Evolutionary conservation across 495 filamentous ascomycete genomes (phyloP).

Genomic region (Aspergillus sclerotiicarbonarius): DNA sequence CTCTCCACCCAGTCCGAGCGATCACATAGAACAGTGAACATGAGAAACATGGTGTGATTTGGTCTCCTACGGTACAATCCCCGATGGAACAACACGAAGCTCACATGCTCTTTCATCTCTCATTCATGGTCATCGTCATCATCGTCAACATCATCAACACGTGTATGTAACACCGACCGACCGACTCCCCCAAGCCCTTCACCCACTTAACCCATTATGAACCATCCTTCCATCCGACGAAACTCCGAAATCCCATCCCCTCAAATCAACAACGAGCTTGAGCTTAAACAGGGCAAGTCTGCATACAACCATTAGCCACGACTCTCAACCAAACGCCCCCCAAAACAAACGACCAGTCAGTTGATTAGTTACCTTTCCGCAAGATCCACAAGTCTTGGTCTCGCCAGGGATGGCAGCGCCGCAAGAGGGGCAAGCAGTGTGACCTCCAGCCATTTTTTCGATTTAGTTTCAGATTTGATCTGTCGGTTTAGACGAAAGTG

Average conservation of each 20-base stretch:
- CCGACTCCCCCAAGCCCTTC: too few relatives aligned
- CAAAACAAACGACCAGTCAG: too few relatives aligned
- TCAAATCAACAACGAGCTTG: background rate
- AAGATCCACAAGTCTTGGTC: conserved; percentile 35
- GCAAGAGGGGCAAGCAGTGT: conserved; percentile 35
- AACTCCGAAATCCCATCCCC: background rate
- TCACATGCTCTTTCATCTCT: background rate
- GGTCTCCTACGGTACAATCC: background rate
- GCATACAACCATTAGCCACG: conserved; percentile 5
- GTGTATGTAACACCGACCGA: too few relatives aligned
- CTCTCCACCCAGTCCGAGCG: background rate
- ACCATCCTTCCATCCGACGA: background rate
- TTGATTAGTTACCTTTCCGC: conserved; percentile 34
- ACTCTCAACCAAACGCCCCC: background rate
- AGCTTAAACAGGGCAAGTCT: conserved; percentile 33
- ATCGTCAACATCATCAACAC: background rate
- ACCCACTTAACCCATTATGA: background rate
- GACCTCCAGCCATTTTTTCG: conserved; percentile 25
- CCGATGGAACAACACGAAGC: background rate
- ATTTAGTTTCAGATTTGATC: background rate
- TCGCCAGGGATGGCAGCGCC: conserved; percentile 27
- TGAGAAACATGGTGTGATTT: conserved; percentile 11
- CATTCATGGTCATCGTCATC: background rate
- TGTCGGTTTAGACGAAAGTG: background rate
- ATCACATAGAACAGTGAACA: background rate